A percentile compares a stretch with the other conserved stretches of the same genome.
Evolutionary conservation across 257 asterid species (phyloP).

Genomic region (Solanum dulcamara): DNA sequence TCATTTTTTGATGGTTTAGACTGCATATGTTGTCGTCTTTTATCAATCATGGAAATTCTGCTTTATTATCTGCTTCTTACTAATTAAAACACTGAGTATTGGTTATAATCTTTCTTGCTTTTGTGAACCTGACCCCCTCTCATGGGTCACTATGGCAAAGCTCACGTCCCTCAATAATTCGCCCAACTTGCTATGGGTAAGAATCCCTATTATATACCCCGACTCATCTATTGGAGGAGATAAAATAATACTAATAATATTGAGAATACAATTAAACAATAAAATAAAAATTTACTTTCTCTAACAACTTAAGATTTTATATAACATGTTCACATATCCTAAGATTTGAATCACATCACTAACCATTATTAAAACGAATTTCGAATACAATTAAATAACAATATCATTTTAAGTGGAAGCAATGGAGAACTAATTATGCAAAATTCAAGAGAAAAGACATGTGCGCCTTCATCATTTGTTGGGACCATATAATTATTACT

Average conservation of each 20-base stretch:
- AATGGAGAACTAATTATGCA: background rate
- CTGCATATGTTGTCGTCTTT: background rate
- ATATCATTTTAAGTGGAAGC: background rate
- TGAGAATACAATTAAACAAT: too few species aligned
- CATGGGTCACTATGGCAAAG: background rate
- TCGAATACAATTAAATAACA: background rate
- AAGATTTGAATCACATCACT: too few species aligned
- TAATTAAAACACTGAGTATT: too few species aligned
- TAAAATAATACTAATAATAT: background rate
- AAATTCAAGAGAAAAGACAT: background rate
- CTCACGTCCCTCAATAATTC: background rate
- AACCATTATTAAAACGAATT: too few species aligned
- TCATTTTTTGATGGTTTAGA: background rate
- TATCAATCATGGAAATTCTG: background rate
- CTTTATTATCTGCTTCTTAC: too few species aligned
- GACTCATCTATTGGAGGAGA: background rate
- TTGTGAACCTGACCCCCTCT: background rate
- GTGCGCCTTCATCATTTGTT: background rate
- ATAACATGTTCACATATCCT: too few species aligned
- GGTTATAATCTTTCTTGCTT: too few species aligned
- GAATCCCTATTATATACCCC: background rate
- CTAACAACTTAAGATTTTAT: too few species aligned
- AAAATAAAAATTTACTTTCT: too few species aligned
- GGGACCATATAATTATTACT: background rate
- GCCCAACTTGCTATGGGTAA: background rate